phyloP scores from a whole-genome alignment of 2,329 filamentous ascomycete species.

The Cordyceps militaris region DNA sequence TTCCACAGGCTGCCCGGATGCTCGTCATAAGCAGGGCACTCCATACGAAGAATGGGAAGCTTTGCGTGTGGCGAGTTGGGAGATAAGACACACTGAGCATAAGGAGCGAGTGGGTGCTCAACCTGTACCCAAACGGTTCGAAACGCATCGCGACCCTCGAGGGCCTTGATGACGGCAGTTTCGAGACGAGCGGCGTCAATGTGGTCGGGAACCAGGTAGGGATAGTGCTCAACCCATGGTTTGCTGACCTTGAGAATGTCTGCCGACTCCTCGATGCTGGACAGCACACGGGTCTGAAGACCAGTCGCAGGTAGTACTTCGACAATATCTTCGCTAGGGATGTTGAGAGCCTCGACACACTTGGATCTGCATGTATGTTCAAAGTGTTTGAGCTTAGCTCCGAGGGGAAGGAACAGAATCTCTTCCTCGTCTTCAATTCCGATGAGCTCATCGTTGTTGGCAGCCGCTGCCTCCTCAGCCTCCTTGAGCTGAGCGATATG shows the following conservation, averaged over 20 bases:
- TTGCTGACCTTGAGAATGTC: slow-evolving; percentile 9
- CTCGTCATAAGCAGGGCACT: slow-evolving; percentile 3
- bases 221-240: slow-evolving; percentile 13
- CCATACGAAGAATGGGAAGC: slow-evolving; percentile 8
- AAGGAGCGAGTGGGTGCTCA: slow-evolving; percentile 14
- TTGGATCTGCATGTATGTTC: slow-evolving; percentile 9
- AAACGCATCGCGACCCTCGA: slow-evolving; percentile 13
- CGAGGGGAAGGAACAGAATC: slow-evolving; percentile 7
- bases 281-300: slow-evolving; percentile 9
- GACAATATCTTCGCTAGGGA: slow-evolving; percentile 8
- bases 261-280: slow-evolving; percentile 7
- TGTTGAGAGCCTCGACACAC: slow-evolving; percentile 9
- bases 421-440: slow-evolving; percentile 12
- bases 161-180: slow-evolving; percentile 9
- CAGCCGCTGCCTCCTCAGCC: slow-evolving; percentile 1
- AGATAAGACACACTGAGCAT: slow-evolving; percentile 13
- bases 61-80: background rate
- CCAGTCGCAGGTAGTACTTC: slow-evolving; percentile 12
- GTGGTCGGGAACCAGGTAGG: slow-evolving; percentile 12
- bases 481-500: background rate
- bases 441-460: slow-evolving; percentile 7
- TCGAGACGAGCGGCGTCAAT: slow-evolving; percentile 14
- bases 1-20: slow-evolving; percentile 6
- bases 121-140: slow-evolving; percentile 14
- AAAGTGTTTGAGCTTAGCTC: slow-evolving; percentile 11